phyloP scores from a whole-genome alignment of 371 early-diverging fungal species.

The Mucor mucedo region DNA sequence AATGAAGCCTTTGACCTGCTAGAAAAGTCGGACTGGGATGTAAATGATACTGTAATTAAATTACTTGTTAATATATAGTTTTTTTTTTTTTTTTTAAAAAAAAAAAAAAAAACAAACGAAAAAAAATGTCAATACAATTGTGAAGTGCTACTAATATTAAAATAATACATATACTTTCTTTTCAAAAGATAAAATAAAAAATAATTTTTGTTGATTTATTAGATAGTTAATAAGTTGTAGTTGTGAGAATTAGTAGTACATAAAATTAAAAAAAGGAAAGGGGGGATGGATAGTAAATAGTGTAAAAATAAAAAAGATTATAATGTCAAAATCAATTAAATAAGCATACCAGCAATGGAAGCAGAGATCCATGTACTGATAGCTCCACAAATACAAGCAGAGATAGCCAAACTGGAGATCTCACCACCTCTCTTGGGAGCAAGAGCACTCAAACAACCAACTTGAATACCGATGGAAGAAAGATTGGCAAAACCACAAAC shows the following conservation, averaged over 20 bases:
- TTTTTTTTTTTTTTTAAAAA: neutral
- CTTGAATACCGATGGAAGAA: conserved; percentile 81
- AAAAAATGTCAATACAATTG: too few relatives aligned
- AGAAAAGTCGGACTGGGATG: conserved; percentile 33
- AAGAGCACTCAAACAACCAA: conserved; percentile 73
- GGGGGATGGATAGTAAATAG: neutral
- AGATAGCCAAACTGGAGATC: conserved; percentile 71
- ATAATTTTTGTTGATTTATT: neutral
- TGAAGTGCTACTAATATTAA: too few relatives aligned
- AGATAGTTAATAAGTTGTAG: neutral
- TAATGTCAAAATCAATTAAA: conserved; percentile 39
- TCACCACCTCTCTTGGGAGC: conserved; percentile 76
- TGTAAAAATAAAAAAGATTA: neutral
- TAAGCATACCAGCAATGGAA: conserved; percentile 74
- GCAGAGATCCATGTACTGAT: conserved; percentile 80
- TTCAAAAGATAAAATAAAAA: too few relatives aligned
- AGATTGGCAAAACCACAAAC: conserved; percentile 89
- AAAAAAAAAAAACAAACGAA: too few relatives aligned
- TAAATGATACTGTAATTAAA: conserved; percentile 24
- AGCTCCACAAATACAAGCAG: conserved; percentile 78
- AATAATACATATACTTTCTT: too few relatives aligned
- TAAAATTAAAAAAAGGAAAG: neutral
- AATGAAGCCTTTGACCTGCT: conserved; percentile 28
- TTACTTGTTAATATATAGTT: conserved; percentile 8
- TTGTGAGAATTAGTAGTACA: conserved; percentile 2